Percentiles rank a stretch among this genome's conserved stretches.
Evolutionary conservation across 805 yeast species (phyloP).

Genomic region (Yarrowia keelungensis): DNA sequence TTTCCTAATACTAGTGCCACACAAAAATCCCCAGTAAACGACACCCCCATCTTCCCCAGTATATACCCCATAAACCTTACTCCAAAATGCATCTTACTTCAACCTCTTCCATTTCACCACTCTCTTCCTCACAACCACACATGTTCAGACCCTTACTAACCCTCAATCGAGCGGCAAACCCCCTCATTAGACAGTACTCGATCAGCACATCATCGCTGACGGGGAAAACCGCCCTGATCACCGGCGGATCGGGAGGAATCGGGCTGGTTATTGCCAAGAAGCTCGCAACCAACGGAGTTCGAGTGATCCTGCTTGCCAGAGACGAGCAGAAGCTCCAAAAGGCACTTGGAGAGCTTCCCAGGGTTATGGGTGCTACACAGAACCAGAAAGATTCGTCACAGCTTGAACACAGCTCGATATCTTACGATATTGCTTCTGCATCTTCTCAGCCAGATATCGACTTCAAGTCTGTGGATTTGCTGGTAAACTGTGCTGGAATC

Average conservation of each 20-base stretch:
- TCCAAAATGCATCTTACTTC: neutral
- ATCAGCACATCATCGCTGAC: neutral
- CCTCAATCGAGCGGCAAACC: neutral
- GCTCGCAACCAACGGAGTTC: conserved; percentile 61
- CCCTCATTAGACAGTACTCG: conserved; percentile 16
- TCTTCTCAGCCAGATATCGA: conserved; percentile 6
- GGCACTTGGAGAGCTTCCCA: too few species aligned
- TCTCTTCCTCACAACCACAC: neutral
- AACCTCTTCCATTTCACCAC: too few species aligned
- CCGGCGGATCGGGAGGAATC: conserved; percentile 76
- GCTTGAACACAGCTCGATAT: neutral
- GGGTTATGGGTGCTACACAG: neutral
- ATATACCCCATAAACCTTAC: neutral
- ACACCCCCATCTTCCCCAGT: too few species aligned
- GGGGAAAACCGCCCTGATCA: conserved; percentile 49
- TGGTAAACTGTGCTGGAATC: conserved; percentile 66
- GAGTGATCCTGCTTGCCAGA: conserved; percentile 60
- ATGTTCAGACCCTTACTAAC: neutral
- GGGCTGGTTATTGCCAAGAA: conserved; percentile 63
- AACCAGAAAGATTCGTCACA: neutral
- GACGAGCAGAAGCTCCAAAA: conserved; percentile 47
- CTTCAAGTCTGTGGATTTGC: conserved; percentile 50
- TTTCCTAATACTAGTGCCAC: too few species aligned
- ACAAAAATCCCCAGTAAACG: too few species aligned
- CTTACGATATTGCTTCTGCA: conserved; percentile 3